Base-by-base conservation (phyloP, 176 grass and related monocot species). In the Tillandsia fasciculata region DNA sequence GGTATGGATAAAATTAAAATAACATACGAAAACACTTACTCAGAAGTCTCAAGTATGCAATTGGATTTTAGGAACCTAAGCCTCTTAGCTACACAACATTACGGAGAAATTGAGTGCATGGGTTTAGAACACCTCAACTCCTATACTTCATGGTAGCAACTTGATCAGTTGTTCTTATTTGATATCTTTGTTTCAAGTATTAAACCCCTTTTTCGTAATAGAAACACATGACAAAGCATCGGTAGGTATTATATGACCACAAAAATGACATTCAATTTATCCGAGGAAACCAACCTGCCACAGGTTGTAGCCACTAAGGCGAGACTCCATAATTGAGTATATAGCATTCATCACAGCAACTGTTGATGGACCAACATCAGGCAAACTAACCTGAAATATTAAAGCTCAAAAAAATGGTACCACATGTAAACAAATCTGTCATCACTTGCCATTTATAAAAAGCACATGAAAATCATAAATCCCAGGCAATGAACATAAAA, bases 321-420 rank as follows among this genome's bases (percentile, higher is more conserved):
- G 24, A 66, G 70, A 68, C 70, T 92, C 53, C 88, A 87, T 84
- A 76, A 77, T 83, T 28, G 52, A 64, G 42, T 87, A 90, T 66
- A 85, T 81, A 22, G 66, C 22, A 51, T 85, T 87, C 88, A 96
- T 96, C 48, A 89, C 70, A 69, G 72, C 52, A 71, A 83, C 33
- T 76, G 81, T 96, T 74, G 81, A 66, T 67, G 76, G 72, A 13
- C 88, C 83, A 63, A 84, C 82, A 85, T 92, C 67, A 66, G 93
- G 93, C 61, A 96, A 54, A 71, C 93, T 96, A 69, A 96, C 81
- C 88, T 96, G 76, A 83, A 82, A 86, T 0, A 20, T 2, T 15
- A 65, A 49, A 58, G 3, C n/a, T 74, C 82, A 22, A 15, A 56
- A 24, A 4, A 42, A 42, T 42, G 9, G n/a, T 24, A 8, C 15